Base-by-base conservation (phyloP, 2,329 filamentous ascomycete genomes). In the Cercospora sp. region DNA sequence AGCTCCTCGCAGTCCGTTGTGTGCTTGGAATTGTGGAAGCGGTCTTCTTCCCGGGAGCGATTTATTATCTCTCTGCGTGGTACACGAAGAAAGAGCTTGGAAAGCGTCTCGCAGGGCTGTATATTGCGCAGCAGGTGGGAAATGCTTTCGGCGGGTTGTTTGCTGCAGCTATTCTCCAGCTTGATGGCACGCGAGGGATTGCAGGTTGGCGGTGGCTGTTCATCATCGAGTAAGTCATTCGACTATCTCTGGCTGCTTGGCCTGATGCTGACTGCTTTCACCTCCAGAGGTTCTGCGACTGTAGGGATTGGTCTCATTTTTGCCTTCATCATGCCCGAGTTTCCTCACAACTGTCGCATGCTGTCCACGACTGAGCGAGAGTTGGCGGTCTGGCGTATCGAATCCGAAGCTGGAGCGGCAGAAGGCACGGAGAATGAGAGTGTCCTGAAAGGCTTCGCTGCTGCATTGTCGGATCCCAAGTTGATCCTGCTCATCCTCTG, bases 401-500 rank as follows among this genome's bases (percentile, higher is more conserved):
- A 76, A 66, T 71, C 73, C 55, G 75, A 77, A 61, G 73, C 75
- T 13, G 75, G 75, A 16, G 69, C 69, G 9, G 63, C 63, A 26
- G 66, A 65, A 65, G 63, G 63, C 4, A 69, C 60, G 2, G 63
- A 65, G 23, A 74, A 76, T 8, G 75, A 76, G 62, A 73, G 72
- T 67, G 68, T 69, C 1, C 63, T 64, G 33, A 66, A 68, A 5
- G 76, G 77, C 12, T 71, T 77, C 60, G 71, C 70, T n/a, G 69
- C 76, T 4, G 77, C 76, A 0, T 57, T 72, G 26, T 68, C 69
- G 20, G 78, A 79, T 53, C 66, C 72, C n/a, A 78, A 78, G 63
- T 71, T 76, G 12, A 78, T 74, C 69, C 63, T 77, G 3, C 68
- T 78, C 57, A 77, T 77, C 72, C 58, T 74, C 58, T 76, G 79